phyloP scores from a whole-genome alignment of 2,329 filamentous ascomycete species.

The Colletotrichum sp. region DNA sequence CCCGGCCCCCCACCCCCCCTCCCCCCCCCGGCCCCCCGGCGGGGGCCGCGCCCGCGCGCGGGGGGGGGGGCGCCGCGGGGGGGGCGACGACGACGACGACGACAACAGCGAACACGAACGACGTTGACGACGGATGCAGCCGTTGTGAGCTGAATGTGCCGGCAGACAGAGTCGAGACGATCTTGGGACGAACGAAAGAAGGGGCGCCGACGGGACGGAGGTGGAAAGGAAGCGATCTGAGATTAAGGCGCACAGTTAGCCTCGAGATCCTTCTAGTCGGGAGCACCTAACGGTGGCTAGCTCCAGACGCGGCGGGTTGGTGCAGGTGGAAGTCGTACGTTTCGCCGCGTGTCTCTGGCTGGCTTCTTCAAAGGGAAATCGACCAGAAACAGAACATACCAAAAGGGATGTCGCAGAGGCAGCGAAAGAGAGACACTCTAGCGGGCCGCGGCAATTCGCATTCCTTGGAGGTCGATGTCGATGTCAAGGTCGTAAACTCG shows the following conservation, averaged over 20 bases:
- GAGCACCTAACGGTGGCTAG: conserved; percentile 12
- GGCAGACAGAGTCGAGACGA: background rate
- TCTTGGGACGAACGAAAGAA: background rate
- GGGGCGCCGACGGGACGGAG: background rate
- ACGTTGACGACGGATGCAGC: background rate
- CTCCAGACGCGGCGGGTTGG: background rate
- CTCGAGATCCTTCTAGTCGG: background rate
- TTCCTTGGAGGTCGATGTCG: background rate
- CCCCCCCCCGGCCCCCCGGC: too few species aligned
- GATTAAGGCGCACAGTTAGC: background rate
- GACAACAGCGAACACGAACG: background rate
- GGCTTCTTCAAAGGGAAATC: conserved; percentile 1
- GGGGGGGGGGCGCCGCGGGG: too few species aligned
- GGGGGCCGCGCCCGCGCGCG: too few species aligned
- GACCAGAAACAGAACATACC: background rate
- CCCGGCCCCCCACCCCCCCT: too few species aligned
- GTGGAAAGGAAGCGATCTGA: background rate
- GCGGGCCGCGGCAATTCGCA: background rate
- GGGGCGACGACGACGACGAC: too few species aligned
- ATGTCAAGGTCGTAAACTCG: background rate
- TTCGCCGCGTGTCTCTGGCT: background rate
- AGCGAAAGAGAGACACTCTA: conserved; percentile 2
- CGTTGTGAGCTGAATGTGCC: background rate
- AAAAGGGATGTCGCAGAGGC: background rate
- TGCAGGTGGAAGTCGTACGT: conserved; percentile 2